Conservation (phyloP, 306 rosid species). For the Abrus precatorius region DNA sequence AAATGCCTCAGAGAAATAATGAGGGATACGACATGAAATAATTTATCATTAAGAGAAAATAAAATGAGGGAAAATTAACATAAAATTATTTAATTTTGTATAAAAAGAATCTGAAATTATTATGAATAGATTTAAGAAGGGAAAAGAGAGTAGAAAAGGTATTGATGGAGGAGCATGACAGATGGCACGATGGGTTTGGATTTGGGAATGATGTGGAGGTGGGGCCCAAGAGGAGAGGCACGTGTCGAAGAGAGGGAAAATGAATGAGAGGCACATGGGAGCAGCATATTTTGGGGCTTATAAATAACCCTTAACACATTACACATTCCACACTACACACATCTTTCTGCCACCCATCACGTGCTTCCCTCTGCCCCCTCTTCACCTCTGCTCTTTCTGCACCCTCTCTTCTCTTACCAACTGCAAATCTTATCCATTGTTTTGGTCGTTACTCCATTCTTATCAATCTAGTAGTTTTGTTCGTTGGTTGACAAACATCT, state of each 20-base stretch:
- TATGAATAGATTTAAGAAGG: not conserved
- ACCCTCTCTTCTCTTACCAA: slow-evolving; percentile 44
- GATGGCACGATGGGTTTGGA: slow-evolving; percentile 52
- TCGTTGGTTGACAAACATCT: slow-evolving; percentile 52
- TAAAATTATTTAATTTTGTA: no score
- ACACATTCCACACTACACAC: not conserved
- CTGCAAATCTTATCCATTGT: slow-evolving; percentile 68
- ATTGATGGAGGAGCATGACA: slow-evolving; percentile 46
- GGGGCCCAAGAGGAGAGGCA: slow-evolving; percentile 40
- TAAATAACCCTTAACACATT: slow-evolving; percentile 52
- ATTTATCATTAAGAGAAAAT: no score
- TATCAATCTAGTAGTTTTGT: slow-evolving; percentile 60
- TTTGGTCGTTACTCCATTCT: slow-evolving; percentile 57
- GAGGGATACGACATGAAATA: no score
- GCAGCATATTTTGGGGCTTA: slow-evolving; percentile 58
- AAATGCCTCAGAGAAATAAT: no score
- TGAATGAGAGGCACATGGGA: slow-evolving; percentile 60
- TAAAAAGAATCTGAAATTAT: no score
- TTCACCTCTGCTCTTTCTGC: slow-evolving; percentile 23
- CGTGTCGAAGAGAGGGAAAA: slow-evolving; percentile 40
- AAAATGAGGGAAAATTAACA: not conserved
- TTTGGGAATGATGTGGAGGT: slow-evolving; percentile 56
- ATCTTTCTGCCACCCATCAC: slow-evolving; percentile 55
- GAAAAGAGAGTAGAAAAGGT: slow-evolving; percentile 15
- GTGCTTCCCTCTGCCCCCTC: slow-evolving; percentile 41